Evolutionary conservation across 2,329 filamentous ascomycete genomes (phyloP).

Genomic region (Calonectria montana): DNA sequence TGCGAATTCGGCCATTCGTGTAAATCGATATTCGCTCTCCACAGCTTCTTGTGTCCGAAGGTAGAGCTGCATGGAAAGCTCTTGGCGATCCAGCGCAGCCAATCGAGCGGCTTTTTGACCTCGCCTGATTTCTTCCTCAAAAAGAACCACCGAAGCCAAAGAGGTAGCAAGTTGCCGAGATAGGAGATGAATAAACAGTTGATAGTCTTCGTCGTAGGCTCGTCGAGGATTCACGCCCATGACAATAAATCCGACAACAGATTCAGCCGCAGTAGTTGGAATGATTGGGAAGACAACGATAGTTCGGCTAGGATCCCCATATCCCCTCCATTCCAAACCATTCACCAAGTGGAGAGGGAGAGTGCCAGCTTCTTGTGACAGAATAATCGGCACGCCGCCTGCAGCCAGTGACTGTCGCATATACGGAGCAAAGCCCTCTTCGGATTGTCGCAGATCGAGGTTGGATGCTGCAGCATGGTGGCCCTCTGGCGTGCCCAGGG

Average conservation of each 20-base stretch:
- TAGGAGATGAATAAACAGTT: slow-evolving; percentile 79
- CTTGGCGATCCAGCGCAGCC: slow-evolving; percentile 80
- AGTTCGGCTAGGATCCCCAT: slow-evolving; percentile 75
- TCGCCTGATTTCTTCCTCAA: slow-evolving; percentile 84
- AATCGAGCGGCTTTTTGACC: slow-evolving; percentile 79
- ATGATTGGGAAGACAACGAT: slow-evolving; percentile 84
- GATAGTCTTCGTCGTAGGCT: slow-evolving; percentile 84
- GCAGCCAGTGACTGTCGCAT: slow-evolving; percentile 80
- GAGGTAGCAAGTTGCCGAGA: slow-evolving; percentile 83
- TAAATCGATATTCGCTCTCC: slow-evolving; percentile 82
- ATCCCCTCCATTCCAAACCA: slow-evolving; percentile 76
- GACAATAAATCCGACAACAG: slow-evolving; percentile 81
- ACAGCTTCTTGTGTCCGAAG: slow-evolving; percentile 71
- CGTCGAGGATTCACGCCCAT: slow-evolving; percentile 82
- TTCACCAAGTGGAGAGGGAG: slow-evolving; percentile 73
- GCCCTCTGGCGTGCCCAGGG: slow-evolving; percentile 73
- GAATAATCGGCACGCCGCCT: slow-evolving; percentile 72
- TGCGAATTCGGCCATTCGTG: slow-evolving; percentile 85
- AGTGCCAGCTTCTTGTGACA: slow-evolving; percentile 75
- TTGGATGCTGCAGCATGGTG: slow-evolving; percentile 70
- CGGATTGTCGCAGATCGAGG: slow-evolving; percentile 77
- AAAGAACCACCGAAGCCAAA: slow-evolving; percentile 83
- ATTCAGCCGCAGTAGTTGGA: slow-evolving; percentile 77
- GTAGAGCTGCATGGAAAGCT: slow-evolving; percentile 80
- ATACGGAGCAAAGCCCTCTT: slow-evolving; percentile 79